Evolutionary conservation across 805 yeast genomes (phyloP), one percentile per base, ranked within the genome.

Genomic region (Zygoascus tannicola): DNA sequence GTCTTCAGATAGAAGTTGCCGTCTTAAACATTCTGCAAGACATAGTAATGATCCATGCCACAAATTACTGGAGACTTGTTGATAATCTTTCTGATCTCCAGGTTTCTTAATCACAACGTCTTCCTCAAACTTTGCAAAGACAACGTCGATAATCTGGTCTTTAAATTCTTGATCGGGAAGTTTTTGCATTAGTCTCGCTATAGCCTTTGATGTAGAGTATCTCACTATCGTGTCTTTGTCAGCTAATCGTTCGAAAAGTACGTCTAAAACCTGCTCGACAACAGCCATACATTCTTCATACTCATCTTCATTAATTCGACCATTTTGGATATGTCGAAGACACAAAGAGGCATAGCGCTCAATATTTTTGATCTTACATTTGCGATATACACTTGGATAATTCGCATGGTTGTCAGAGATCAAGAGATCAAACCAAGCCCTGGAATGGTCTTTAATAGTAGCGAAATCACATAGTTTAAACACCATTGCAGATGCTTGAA

Each of bases 191-290:
- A 85, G 56, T 37, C 75, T 67, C 4, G 82, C 74, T 22, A 82
- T 58, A 20, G 80, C 76, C 56, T 81, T 82, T 0, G 95, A 83
- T 28, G 80, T 65, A 1, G 76, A 65, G 49, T 79, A 80, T 43
- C 96, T 63, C 2, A 81, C 71, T 2, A 66, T 62, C 0, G 83
- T 75, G 43, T 76, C 83, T 30, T 59, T 62, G 38, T 70, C 62
- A n/a, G 66, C 65, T 44, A 77, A 60, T 34, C 68, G 63, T 3
- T 60, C 51, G 3, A 80, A 49, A 35, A 78, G 63, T 55, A 69
- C 66, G 30, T 71, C 68, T 2, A 84, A 54, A 2, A 79, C 69
- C 3, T 58, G 64, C 33, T 78, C 81, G 4, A 77, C 67, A n/a
- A n/a, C n/a, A n/a, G n/a, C n/a, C n/a, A n/a, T n/a, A n/a, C n/a